A percentile compares a stretch with the other conserved stretches of the same genome.
phyloP scores from a whole-genome alignment of 164 flowering plant species.

The Taxillus chinensis region DNA sequence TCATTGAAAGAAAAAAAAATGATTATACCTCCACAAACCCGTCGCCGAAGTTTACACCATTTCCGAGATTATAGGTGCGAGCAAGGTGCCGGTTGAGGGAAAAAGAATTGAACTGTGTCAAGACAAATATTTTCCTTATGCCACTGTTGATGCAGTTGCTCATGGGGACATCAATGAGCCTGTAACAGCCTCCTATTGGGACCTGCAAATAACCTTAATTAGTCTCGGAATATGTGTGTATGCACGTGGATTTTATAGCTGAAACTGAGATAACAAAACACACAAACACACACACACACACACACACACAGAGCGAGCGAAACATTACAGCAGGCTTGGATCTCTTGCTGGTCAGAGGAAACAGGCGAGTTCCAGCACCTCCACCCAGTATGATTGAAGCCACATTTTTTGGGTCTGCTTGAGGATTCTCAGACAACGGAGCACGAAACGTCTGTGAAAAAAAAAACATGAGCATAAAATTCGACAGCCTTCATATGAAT shows the following conservation, averaged over 20 bases:
- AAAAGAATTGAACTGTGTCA: constrained; percentile 90
- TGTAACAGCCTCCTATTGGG: constrained; percentile 79
- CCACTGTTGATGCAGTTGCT: constrained; percentile 93
- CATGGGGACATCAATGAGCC: constrained; percentile 87
- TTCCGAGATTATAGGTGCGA: constrained; percentile 61
- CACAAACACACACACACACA: too few species aligned
- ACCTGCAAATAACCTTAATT: constrained; percentile 32
- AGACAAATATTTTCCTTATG: constrained; percentile 62
- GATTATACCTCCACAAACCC: constrained; percentile 74
- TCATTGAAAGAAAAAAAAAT: not conserved
- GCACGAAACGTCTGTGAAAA: constrained; percentile 39
- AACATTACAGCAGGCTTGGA: constrained; percentile 77
- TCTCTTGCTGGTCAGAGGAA: constrained; percentile 76
- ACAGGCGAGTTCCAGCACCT: constrained; percentile 89
- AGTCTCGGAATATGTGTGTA: too few species aligned
- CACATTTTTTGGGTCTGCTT: constrained; percentile 60
- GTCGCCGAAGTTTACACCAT: constrained; percentile 66
- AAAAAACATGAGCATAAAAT: not conserved
- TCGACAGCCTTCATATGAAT: not conserved
- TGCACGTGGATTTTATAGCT: too few species aligned
- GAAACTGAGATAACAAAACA: too few species aligned
- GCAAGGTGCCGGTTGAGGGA: constrained; percentile 84
- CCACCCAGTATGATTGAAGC: constrained; percentile 82
- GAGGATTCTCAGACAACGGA: constrained; percentile 24
- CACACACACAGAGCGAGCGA: too few species aligned